These are phyloP conservation scores for Pterocarpus macrocarpus DNA, from an alignment of 306 rosid genomes.

Conservation along the genomic window DNA sequence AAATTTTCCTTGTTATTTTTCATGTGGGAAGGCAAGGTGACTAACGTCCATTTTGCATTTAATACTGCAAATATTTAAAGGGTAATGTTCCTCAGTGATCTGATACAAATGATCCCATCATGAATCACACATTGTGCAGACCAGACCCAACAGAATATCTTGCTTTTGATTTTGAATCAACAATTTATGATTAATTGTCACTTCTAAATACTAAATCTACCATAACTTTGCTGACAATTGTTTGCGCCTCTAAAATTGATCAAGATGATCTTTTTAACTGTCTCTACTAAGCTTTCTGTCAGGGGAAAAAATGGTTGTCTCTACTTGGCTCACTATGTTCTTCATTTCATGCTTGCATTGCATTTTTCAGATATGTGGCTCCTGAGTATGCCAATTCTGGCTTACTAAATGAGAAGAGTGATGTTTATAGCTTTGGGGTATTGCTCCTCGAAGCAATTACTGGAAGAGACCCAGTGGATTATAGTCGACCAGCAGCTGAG, in stretches of 20 bases:
- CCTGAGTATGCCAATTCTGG: slow-evolving; percentile 98
- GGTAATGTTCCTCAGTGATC: slow-evolving; percentile 1
- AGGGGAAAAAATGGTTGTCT: too few species aligned
- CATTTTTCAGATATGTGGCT: slow-evolving; percentile 81
- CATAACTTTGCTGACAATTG: neutral
- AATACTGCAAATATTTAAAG: neutral
- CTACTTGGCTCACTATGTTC: slow-evolving; percentile 33
- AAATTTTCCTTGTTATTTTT: slow-evolving; percentile 19
- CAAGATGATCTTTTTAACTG: slow-evolving; percentile 6
- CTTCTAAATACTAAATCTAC: neutral
- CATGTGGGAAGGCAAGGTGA: neutral
- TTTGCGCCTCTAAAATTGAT: slow-evolving; percentile 8
- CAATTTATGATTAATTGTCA: neutral
- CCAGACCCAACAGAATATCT: neutral
- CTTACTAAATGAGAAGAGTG: slow-evolving; percentile 90
- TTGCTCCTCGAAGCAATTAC: slow-evolving; percentile 84
- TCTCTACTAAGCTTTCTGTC: neutral
- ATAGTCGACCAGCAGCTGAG: slow-evolving; percentile 79
- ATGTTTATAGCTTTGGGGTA: slow-evolving; percentile 88
- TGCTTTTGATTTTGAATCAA: neutral
- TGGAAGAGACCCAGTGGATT: slow-evolving; percentile 96
- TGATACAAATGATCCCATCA: neutral
- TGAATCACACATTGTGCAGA: neutral
- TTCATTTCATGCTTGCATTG: slow-evolving; percentile 37
- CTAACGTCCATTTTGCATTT: slow-evolving; percentile 5